These are phyloP conservation scores for Tetrapyrgos nigripes DNA, from an alignment of 1,284 basidiomycete species.

Conservation along the genomic window DNA sequence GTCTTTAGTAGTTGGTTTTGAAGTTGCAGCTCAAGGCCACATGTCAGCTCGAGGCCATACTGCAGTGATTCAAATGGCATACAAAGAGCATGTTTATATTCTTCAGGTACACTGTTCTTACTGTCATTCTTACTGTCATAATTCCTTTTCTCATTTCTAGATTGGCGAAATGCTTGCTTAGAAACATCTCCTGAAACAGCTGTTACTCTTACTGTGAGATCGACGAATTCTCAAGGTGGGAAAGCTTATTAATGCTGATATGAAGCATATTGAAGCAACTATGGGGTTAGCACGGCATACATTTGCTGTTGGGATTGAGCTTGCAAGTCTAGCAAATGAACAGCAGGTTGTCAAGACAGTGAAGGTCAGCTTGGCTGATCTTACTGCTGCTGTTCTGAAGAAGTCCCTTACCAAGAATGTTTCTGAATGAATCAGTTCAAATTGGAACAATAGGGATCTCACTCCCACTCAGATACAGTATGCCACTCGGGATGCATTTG, in stretches of 20 bases:
- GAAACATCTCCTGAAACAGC: constrained; percentile 1
- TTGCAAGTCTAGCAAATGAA: constrained; percentile 6
- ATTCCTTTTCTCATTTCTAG: too few relatives aligned
- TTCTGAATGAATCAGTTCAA: constrained; percentile 22
- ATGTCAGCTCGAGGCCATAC: neutral
- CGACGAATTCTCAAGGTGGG: constrained; percentile 6
- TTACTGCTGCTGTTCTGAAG: constrained; percentile 26
- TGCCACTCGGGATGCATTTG: constrained; percentile 32
- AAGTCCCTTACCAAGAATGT: constrained; percentile 27
- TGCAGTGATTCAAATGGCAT: constrained; percentile 3
- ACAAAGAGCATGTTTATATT: neutral
- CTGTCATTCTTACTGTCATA: too few relatives aligned
- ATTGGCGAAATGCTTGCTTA: too few relatives aligned
- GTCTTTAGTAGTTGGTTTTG: constrained; percentile 8
- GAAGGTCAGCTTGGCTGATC: constrained; percentile 17
- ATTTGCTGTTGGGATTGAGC: constrained; percentile 5
- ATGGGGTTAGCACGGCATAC: neutral
- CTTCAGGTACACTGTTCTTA: constrained; percentile 4
- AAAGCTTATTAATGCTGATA: neutral
- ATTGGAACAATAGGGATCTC: constrained; percentile 29
- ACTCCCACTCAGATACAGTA: constrained; percentile 26
- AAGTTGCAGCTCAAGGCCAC: constrained; percentile 1
- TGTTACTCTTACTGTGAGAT: constrained; percentile 1
- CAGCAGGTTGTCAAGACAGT: neutral
- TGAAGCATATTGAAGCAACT: constrained; percentile 1